Evolutionary conservation across 169 alveolate genomes (phyloP), one percentile per base, ranked within the genome.

Genomic region (Eimeria zaria): DNA sequence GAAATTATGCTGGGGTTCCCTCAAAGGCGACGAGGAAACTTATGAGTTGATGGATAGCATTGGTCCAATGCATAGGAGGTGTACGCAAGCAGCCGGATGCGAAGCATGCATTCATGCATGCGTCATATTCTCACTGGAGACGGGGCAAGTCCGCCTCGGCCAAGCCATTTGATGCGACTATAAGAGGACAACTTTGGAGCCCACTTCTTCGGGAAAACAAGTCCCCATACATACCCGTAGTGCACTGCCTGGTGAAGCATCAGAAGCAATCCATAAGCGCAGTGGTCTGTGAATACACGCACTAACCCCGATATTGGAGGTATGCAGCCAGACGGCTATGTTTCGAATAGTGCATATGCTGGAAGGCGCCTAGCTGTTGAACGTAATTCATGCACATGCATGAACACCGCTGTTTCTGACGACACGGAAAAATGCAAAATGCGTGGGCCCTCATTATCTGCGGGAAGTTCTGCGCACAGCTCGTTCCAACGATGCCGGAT

Each of bases 81-180:
- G 44, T 20, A 30, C 76, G 76, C 44, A 67, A 67, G 41, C 46
- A 67, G 1, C 6, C 16, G 18, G 7, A 20, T 67, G 4, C 9
- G 39, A 9, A 1, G 76, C 41, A 22, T 4, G 78, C 73, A 62
- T 24, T 27, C 78, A 67, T 67, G 78, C 46, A 36, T 18, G 16
- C 30, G 53, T 14, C 44, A 46, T 30, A 6, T 73, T 51, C 93
- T 85, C 46, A 85, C 93, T 85, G 81, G 30, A 85, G 80, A 58
- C 93, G 69, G 46, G 93, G 81, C 46, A 85, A 30, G 44, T 85
- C 93, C 1, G 93, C 81, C 83, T 85, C 93, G 1, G 93, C 93
- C 18, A 85, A 53, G 64, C 93, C 67, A 46, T 85, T 85, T 39
- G 81, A 85, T 30, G 81, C 80, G n/a, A 62, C 64, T 30, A 85